Base-by-base conservation (phyloP, 192 early-diverging fungal species). In the Backusella australiensis region DNA sequence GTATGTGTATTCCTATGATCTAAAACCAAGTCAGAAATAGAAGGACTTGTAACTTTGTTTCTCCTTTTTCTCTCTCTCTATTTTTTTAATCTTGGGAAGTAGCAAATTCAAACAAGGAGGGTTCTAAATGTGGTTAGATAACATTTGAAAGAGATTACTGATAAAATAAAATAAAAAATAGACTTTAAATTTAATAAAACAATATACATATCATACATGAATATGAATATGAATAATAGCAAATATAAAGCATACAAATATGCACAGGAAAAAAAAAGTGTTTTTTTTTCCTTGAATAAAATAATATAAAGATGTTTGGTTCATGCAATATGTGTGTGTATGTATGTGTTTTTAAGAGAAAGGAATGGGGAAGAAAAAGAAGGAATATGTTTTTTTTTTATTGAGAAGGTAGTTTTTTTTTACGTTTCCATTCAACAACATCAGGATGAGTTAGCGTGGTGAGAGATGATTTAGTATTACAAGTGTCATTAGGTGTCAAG, bases 381-480 rank as follows among this genome's bases (percentile, higher is more conserved):
- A 21, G 14, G n/a, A 34, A 17, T 34, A 17, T 34, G 15, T 4
- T 67, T 35, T 19, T 67, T 67, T 68, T 69, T 41, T 69, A 39
- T 69, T 69, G 7, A 23, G 21, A 21, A 9, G 34, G 9, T 23
- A 12, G n/a, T 8, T 23, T 35, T 38, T 35, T 21, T 74, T 74
- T 74, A 29, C 72, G 52, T 65, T 74, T 74, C 72, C 72, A 74
- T 42, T 74, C 72, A 3, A 63, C 52, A 66, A 74, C 72, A 44
- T 35, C 35, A 23, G 68, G 68, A 3, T 39, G 38, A 9, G 19
- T 35, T 11, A 11, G 9, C 23, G 8, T 39, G 21, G 12, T 6
- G 4, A 12, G 21, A 26, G 68, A 39, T 21, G 68, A 38, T 29
- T 29, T 29, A 29, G 56, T 29, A 29, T 9, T 63, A 63, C 56